phyloP scores from a whole-genome alignment of 495 filamentous ascomycete species.

The Chaetomium fimeti region DNA sequence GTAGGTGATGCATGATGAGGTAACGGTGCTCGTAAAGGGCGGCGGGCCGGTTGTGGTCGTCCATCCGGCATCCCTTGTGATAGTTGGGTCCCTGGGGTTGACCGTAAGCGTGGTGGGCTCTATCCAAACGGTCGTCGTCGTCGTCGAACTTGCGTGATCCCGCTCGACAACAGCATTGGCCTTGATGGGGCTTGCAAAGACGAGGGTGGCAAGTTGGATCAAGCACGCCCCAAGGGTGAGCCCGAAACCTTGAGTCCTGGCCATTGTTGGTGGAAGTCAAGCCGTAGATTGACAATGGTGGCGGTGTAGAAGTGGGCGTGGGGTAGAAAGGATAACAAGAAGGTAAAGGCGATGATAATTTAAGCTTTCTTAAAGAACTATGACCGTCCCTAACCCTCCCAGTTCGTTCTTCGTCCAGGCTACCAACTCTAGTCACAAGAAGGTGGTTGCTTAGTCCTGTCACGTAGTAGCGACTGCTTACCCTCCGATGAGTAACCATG shows the following conservation, averaged over 20 bases:
- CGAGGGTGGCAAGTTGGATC: background rate
- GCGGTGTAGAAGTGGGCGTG: no score
- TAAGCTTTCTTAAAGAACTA: no score
- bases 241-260: background rate
- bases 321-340: no score
- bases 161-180: background rate
- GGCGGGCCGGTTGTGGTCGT: slow-evolving; percentile 14
- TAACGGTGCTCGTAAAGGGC: slow-evolving; percentile 9
- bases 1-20: slow-evolving; percentile 13
- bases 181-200: background rate
- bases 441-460: background rate
- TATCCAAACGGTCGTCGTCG: background rate
- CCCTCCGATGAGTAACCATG: background rate
- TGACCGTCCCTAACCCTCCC: no score
- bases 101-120: slow-evolving; percentile 8
- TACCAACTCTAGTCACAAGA: background rate
- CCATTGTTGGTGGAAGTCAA: background rate
- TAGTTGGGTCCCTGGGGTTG: slow-evolving; percentile 13
- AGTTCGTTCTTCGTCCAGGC: background rate
- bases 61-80: slow-evolving; percentile 13
- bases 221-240: background rate
- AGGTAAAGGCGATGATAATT: no score
- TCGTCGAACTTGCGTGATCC: background rate
- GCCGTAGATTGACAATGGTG: background rate
- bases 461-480: background rate